Base-by-base conservation (phyloP, 441 rosid species). In the Kokia cookei region DNA sequence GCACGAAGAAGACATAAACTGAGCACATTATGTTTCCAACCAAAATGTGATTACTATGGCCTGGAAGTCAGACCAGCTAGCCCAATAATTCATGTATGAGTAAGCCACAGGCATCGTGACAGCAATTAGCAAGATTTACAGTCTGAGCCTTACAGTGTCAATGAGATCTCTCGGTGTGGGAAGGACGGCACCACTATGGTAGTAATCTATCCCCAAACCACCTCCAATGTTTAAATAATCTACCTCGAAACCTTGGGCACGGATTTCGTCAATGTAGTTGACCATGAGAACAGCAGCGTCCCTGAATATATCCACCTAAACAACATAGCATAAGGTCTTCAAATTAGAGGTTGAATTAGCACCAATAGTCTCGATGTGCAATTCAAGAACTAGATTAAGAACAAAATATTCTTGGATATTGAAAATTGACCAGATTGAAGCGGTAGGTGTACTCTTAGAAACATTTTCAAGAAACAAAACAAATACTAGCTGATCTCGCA, bases 221-320 rank as follows among this genome's bases (percentile, higher is more conserved):
- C 98, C 99, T 75, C 98, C 99, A 74, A 96, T 93, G 84, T 96
- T 96, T 78, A 96, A 84, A 82, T 91, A 96, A 78, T 88, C 75
- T 76, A 96, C 84, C 78, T 94, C 94, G 78, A 96, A 96, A 26
- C 98, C 99, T 81, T 96, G 98, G 62, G 90, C 83, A 35, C 98
- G 84, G 60, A 96, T 96, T 75, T 90, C 84, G 19, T 96, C 98
- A 57, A 96, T 91, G 83, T 91, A 93, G 74, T 92, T 89, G 60
- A 96, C 91, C 99, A 93, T 96, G 12, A 93, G 91, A 81, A 84
- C 85, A 3, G 99, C 98, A 74, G 98, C 97, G 84, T 92, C 99
- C 78, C 89, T 86, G 89, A 96, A 93, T 32, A 96, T 94, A 84
- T 96, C 98, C 80, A 94, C 99, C 99, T 94, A 83, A 69, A 81